These are phyloP conservation scores for Pyrenophora seminiperda DNA, from an alignment of 2,329 filamentous ascomycete species.

Conservation along the genomic window DNA sequence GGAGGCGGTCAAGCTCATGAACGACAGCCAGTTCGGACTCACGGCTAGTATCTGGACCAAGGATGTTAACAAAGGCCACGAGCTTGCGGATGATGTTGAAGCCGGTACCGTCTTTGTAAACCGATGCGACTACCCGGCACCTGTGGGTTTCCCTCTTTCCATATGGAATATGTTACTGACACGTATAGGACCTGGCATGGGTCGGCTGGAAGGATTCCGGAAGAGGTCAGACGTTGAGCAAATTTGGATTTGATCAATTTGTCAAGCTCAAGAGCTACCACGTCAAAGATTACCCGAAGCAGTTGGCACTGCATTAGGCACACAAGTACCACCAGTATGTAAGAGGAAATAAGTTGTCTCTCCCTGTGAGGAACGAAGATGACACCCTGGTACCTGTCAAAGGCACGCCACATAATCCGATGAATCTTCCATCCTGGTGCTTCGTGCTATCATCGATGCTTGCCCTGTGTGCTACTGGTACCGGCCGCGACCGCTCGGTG, in stretches of 20 bases:
- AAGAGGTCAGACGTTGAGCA: constrained; percentile 86
- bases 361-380: constrained; percentile 14
- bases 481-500: background rate
- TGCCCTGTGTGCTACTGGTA: background rate
- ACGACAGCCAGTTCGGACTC: constrained; percentile 90
- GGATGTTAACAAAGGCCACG: constrained; percentile 74
- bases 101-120: constrained; percentile 97
- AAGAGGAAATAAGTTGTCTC: constrained; percentile 19
- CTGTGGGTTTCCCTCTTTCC: constrained; percentile 64
- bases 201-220: constrained; percentile 98
- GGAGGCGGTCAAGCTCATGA: constrained; percentile 86
- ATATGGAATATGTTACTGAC: constrained; percentile 15
- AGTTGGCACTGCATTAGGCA: constrained; percentile 23
- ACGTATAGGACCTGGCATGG: constrained; percentile 81
- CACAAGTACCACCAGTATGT: constrained; percentile 15
- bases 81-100: constrained; percentile 79
- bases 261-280: constrained; percentile 97
- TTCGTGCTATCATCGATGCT: background rate
- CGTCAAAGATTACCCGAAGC: constrained; percentile 76
- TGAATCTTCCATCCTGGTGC: background rate
- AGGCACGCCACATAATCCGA: background rate
- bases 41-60: constrained; percentile 99
- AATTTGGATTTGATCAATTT: constrained; percentile 92
- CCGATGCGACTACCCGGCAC: constrained; percentile 87
- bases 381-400: background rate